Evolutionary conservation across 805 yeast genomes (phyloP).

Genomic region (Ogataea degrootiae): DNA sequence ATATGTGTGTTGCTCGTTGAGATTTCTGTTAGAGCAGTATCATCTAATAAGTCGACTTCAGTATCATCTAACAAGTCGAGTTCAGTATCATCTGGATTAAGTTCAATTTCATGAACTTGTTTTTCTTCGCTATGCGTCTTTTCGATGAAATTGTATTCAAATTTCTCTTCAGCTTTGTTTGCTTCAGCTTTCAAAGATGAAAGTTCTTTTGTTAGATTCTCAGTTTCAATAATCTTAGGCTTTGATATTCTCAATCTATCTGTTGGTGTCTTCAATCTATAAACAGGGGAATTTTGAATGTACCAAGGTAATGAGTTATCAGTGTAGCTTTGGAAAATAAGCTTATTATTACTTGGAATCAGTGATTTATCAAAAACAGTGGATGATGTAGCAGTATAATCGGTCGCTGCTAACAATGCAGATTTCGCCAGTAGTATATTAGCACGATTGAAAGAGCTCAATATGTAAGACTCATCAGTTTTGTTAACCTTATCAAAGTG

Average conservation of each 20-base stretch:
- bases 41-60: too few relatives aligned
- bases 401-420: slow-evolving; percentile 24
- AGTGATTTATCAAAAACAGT: slow-evolving; percentile 6
- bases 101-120: not conserved
- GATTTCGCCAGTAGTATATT: slow-evolving; percentile 24
- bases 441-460: slow-evolving; percentile 24
- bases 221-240: not conserved
- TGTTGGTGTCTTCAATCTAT: slow-evolving; percentile 8
- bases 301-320: slow-evolving; percentile 31
- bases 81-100: not conserved
- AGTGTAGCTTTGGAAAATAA: slow-evolving; percentile 10
- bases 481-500: slow-evolving; percentile 28
- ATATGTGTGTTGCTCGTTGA: not conserved
- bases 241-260: not conserved
- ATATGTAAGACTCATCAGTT: slow-evolving; percentile 21
- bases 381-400: slow-evolving; percentile 19
- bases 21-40: too few relatives aligned
- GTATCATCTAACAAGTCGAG: too few relatives aligned
- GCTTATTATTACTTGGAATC: not conserved
- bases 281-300: slow-evolving; percentile 14
- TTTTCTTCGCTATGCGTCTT: not conserved
- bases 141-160: slow-evolving; percentile 26
- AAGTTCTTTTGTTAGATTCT: slow-evolving; percentile 5
- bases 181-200: slow-evolving; percentile 17
- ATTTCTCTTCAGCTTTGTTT: slow-evolving; percentile 20